Evolutionary conservation across 1,139 yeast genomes (phyloP).

Genomic region (Zygotorulaspora mrakii): DNA sequence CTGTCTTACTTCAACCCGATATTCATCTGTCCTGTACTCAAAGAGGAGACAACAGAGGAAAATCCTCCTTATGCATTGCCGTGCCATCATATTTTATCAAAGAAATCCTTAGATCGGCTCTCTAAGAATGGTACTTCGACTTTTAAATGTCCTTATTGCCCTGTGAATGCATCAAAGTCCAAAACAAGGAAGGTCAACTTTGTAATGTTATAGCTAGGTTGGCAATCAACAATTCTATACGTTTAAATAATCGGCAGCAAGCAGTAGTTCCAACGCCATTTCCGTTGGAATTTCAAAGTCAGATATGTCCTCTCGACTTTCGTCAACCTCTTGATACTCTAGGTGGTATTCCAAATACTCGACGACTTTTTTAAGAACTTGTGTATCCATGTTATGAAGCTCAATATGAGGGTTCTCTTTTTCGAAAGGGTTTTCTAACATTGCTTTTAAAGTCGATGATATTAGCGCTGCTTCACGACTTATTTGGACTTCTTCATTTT

Average conservation of each 20-base stretch:
- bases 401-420: constrained; percentile 41
- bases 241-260: constrained; percentile 87
- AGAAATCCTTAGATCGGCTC: constrained; percentile 45
- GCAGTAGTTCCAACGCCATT: constrained; percentile 82
- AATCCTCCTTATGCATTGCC: constrained; percentile 64
- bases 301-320: constrained; percentile 53
- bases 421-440: constrained; percentile 40
- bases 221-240: constrained; percentile 21
- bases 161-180: constrained; percentile 39
- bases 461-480: constrained; percentile 75
- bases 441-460: constrained; percentile 73
- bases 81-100: constrained; percentile 60
- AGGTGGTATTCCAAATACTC: constrained; percentile 79
- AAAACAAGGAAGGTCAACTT: constrained; percentile 33
- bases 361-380: constrained; percentile 71
- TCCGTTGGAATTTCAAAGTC: constrained; percentile 92
- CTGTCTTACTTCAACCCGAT: constrained; percentile 68
- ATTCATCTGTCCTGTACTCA: constrained; percentile 86
- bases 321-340: constrained; percentile 61
- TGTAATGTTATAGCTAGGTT: constrained; percentile 24
- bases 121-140: constrained; percentile 40
- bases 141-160: constrained; percentile 70
- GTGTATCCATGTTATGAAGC: constrained; percentile 58
- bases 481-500: constrained; percentile 62
- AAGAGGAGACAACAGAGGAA: constrained; percentile 65